Conservation (phyloP, 2,329 filamentous ascomycete genomes). For the Phaeosphaeriaceae sp. region DNA sequence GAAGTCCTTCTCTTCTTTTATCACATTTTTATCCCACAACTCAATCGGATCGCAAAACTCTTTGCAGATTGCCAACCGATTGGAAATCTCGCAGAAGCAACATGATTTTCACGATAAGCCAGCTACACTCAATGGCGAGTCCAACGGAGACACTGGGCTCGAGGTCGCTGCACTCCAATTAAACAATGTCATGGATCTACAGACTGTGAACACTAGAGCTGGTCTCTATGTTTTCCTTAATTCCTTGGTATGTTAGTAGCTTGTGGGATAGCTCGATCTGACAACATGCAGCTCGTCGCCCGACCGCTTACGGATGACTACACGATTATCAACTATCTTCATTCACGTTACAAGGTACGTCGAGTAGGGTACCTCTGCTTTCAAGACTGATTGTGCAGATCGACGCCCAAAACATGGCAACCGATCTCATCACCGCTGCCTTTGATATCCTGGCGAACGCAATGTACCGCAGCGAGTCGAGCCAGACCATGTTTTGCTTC, state of each 20-base stretch:
- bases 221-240: constrained; percentile 88
- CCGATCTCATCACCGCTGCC: constrained; percentile 84
- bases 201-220: constrained; percentile 76
- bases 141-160: constrained; percentile 45
- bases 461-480: constrained; percentile 72
- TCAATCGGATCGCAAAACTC: constrained; percentile 60
- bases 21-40: constrained; percentile 60
- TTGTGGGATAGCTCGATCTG: constrained; percentile 26
- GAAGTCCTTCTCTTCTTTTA: constrained; percentile 42
- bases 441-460: constrained; percentile 91
- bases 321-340: constrained; percentile 78
- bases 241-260: constrained; percentile 66
- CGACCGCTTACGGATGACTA: constrained; percentile 84
- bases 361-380: background rate
- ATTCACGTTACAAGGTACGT: constrained; percentile 81
- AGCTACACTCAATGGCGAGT: constrained; percentile 53
- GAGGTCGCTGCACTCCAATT: constrained; percentile 58
- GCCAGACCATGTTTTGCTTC: constrained; percentile 71
- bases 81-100: constrained; percentile 50
- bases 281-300: constrained; percentile 71
- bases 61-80: constrained; percentile 52
- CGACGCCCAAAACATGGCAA: constrained; percentile 76
- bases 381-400: constrained; percentile 59
- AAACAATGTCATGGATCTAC: constrained; percentile 68
- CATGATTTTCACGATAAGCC: constrained; percentile 53